Base-by-base conservation (phyloP, 495 filamentous ascomycete species). In the Delitschia confertaspora region DNA sequence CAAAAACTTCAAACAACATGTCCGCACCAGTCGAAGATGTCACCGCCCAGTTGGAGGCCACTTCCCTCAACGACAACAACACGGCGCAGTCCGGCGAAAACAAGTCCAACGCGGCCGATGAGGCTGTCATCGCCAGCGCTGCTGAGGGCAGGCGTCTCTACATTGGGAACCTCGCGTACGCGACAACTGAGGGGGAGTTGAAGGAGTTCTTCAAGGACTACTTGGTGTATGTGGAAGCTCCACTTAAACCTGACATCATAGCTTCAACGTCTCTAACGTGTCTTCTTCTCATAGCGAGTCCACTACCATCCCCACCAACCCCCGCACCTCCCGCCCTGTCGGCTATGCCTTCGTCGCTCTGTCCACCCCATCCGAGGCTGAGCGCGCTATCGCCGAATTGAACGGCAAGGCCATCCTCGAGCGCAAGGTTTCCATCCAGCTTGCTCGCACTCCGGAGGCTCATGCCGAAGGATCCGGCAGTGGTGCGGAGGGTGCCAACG, bases 101-200 rank as follows among this genome's bases (percentile, higher is more conserved):
- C 53, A 53, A 73, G 45, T 68, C 61, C 59, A 67, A 69, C 47
- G 69, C 72, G 36, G 72, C 80, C 72, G 79, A 86, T 57, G 87
- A 91, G 64, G 88, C 89, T 62, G 88, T 89, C 52, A 79, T 88
- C 60, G 87, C 88, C 69, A 94, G 86, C 71, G 91, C 91, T 62
- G 88, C 91, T 65, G 91, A 98, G 71, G 93, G 91, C 64, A 85
- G 91, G 74, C 86, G 91, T 71, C 78, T 98, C 52, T 98, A 98
- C 71, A 96, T 96, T 73, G 91, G 91, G 67, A 98, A 98, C 73
- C 86, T 98, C 76, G 91, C 91, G 44, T 96, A 98, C 66, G 88
- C 91, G 78, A 96, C 91, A 75, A 93, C 88, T 62, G 91, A 96
- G 84, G 91, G 85, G 78, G 86, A 95, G 76, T 84, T 99, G 74